Percentiles rank a stretch among this genome's conserved stretches.
phyloP scores from a whole-genome alignment of 2,329 filamentous ascomycete species.

The Neonectria coccinea region DNA sequence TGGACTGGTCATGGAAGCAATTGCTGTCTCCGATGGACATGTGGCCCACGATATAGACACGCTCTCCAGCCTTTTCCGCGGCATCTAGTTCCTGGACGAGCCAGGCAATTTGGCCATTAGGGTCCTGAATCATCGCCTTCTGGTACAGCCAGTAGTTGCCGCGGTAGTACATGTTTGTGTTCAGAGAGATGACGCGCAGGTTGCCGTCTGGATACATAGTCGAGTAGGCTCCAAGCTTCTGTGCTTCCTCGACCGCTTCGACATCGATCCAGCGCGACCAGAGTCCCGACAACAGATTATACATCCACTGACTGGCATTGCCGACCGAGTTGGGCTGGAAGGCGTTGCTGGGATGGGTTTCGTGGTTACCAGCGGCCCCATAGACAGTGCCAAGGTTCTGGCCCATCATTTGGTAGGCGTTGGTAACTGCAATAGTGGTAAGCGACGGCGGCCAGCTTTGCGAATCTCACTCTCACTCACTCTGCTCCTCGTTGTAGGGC shows the following conservation, averaged over 20 bases:
- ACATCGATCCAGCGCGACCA: slow-evolving; percentile 63
- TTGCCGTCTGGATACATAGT: slow-evolving; percentile 58
- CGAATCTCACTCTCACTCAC: slow-evolving; percentile 38
- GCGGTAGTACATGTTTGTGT: slow-evolving; percentile 71
- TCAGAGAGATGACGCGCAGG: slow-evolving; percentile 68
- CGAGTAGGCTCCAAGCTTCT: slow-evolving; percentile 63
- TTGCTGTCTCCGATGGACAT: slow-evolving; percentile 65
- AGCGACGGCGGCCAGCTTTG: neutral
- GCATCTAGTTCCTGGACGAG: slow-evolving; percentile 64
- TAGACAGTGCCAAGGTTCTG: slow-evolving; percentile 59
- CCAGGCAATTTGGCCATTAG: slow-evolving; percentile 65
- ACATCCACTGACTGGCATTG: slow-evolving; percentile 63
- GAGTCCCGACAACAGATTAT: slow-evolving; percentile 58
- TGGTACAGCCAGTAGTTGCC: slow-evolving; percentile 68
- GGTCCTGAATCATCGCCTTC: slow-evolving; percentile 62
- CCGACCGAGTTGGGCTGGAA: slow-evolving; percentile 57
- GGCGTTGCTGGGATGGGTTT: slow-evolving; percentile 64
- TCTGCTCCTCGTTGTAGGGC: slow-evolving; percentile 47
- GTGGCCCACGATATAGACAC: slow-evolving; percentile 69
- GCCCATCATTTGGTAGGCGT: slow-evolving; percentile 61
- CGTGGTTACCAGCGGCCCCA: slow-evolving; percentile 68
- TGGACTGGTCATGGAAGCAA: slow-evolving; percentile 63
- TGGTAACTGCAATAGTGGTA: slow-evolving; percentile 49
- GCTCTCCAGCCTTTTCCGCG: slow-evolving; percentile 63
- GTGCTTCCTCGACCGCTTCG: slow-evolving; percentile 46